Percentiles rank a stretch among this genome's conserved stretches.
Conservation (phyloP, 176 grass and related monocot genomes). For the Oryza meyeriana region DNA sequence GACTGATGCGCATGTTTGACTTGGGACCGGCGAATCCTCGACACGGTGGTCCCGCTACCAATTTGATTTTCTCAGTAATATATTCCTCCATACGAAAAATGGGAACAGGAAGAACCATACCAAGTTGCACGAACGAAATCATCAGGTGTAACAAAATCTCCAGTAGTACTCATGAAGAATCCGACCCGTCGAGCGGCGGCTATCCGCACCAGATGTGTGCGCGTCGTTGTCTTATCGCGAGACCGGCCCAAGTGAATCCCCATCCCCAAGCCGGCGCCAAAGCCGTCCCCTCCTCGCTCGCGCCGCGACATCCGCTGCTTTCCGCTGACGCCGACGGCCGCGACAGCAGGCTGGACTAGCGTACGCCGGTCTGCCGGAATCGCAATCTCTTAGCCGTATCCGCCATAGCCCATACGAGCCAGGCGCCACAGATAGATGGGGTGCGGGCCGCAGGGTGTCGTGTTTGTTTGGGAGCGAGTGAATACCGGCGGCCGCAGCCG, state of each 20-base stretch:
- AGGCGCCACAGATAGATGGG: not conserved
- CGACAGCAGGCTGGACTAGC: not conserved
- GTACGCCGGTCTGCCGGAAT: not conserved
- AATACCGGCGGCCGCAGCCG: not conserved
- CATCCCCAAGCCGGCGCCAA: not conserved
- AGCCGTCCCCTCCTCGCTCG: not conserved
- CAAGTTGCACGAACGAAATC: not conserved
- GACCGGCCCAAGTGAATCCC: not conserved
- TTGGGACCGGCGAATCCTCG: not conserved
- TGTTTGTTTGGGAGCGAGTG: not conserved
- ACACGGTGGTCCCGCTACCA: not conserved
- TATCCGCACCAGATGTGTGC: constrained; percentile 40
- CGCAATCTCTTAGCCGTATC: not conserved
- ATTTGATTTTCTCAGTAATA: not conserved
- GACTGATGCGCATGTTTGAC: not conserved
- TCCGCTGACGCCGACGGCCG: constrained; percentile 31
- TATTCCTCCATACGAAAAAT: too few relatives aligned
- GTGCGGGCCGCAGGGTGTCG: not conserved
- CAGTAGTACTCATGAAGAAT: not conserved
- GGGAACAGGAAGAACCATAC: too few relatives aligned
- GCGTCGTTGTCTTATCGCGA: constrained; percentile 47
- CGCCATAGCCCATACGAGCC: not conserved
- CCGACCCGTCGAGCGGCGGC: not conserved
- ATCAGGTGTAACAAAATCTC: not conserved
- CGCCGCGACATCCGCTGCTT: constrained; percentile 17